A percentile compares a stretch with the other conserved stretches of the same genome.
phyloP scores from a whole-genome alignment of 148 eudicot species.

The Persicaria maculosa region DNA sequence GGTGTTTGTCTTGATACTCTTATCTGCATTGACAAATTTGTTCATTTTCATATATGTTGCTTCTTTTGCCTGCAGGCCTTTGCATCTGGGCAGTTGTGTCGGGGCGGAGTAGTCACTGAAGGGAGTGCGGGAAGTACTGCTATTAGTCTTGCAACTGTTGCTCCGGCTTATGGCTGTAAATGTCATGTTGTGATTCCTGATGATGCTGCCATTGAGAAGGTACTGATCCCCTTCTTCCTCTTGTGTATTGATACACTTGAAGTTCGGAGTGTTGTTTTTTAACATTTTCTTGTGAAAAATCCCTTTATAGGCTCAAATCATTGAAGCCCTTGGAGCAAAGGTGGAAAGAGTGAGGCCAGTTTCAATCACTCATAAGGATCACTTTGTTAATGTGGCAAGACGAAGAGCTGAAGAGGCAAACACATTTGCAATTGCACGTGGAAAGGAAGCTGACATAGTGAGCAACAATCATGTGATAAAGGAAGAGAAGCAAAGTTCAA shows the following conservation, averaged over 20 bases:
- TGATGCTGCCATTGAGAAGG: constrained; percentile 92
- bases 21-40: neutral
- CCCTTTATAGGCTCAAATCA: constrained; percentile 65
- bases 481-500: constrained; percentile 20
- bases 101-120: constrained; percentile 87
- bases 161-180: constrained; percentile 92
- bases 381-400: constrained; percentile 84
- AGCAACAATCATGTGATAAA: constrained; percentile 19
- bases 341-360: constrained; percentile 98
- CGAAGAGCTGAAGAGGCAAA: constrained; percentile 87
- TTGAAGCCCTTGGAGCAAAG: constrained; percentile 92
- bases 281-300: neutral
- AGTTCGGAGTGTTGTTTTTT: neutral
- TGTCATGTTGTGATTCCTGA: constrained; percentile 97
- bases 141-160: constrained; percentile 93
- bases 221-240: constrained; percentile 12
- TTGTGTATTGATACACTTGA: neutral
- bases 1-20: too few species aligned
- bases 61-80: constrained; percentile 43
- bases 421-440: constrained; percentile 41
- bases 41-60: neutral
- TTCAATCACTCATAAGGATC: constrained; percentile 90
- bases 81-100: constrained; percentile 60
- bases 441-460: constrained; percentile 14
- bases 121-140: constrained; percentile 99